Evolutionary conservation across 208 protist genomes (phyloP).

Genomic region (Leishmania guyanensis): DNA sequence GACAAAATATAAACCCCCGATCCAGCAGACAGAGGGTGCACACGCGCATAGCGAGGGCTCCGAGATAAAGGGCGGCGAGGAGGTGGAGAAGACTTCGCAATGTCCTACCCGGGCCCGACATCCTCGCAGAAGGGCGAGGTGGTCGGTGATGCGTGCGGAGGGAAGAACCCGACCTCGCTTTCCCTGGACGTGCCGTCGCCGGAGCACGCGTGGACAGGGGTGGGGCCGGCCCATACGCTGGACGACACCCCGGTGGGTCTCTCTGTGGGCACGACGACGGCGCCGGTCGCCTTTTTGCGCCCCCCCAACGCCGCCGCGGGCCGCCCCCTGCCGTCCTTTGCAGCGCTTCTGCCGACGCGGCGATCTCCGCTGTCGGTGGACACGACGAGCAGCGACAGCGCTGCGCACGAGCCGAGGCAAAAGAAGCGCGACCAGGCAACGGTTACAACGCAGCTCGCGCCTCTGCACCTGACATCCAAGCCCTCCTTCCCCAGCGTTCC

Average conservation of each 20-base stretch:
- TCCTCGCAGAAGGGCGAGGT: slow-evolving; percentile 8
- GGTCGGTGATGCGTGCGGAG: not conserved
- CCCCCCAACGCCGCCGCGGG: slow-evolving; percentile 3
- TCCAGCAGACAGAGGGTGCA: not conserved
- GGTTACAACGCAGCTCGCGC: not conserved
- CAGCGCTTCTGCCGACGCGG: slow-evolving; percentile 10
- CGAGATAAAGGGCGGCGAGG: not conserved
- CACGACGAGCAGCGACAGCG: not conserved
- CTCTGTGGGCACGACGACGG: not conserved
- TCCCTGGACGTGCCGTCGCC: slow-evolving; percentile 25
- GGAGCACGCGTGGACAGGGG: slow-evolving; percentile 16
- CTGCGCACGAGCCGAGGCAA: not conserved
- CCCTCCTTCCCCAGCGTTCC: slow-evolving; percentile 13
- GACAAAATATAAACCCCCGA: not conserved
- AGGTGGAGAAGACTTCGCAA: not conserved
- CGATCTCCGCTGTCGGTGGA: not conserved
- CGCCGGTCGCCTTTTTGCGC: slow-evolving; percentile 10
- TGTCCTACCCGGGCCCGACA: not conserved
- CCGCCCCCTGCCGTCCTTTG: slow-evolving; percentile 6
- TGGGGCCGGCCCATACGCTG: not conserved
- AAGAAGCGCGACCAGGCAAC: not conserved
- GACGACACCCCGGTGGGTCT: not conserved
- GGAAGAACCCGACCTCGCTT: not conserved
- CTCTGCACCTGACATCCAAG: not conserved
- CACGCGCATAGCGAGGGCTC: not conserved